Percentiles rank a stretch among this genome's conserved stretches.
Evolutionary conservation across 148 eudicot species (phyloP).

Genomic region (Gaultheria prostrata): DNA sequence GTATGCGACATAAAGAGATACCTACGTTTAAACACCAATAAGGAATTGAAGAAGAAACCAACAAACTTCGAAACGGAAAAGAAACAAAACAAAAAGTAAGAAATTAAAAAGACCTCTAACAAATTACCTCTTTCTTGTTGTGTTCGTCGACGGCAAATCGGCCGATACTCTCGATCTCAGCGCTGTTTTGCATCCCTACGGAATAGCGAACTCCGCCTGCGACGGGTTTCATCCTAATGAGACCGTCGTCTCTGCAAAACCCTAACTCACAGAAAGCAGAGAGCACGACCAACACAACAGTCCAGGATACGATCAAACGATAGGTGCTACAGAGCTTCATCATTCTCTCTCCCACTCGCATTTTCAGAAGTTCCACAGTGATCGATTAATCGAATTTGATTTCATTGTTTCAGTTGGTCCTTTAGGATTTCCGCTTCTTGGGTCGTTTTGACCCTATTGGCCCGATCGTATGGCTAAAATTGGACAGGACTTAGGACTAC

Average conservation of each 20-base stretch:
- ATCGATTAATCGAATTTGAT: background rate
- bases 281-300: slow-evolving; percentile 14
- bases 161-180: slow-evolving; percentile 43
- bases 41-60: background rate
- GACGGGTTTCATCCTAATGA: slow-evolving; percentile 37
- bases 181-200: slow-evolving; percentile 15
- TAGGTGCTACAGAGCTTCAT: slow-evolving; percentile 5
- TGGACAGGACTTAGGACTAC: no score
- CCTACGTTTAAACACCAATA: background rate
- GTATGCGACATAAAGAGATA: no score
- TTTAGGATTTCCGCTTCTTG: background rate
- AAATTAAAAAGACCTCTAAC: background rate
- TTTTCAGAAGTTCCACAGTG: background rate
- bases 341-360: background rate
- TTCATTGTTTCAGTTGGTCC: background rate
- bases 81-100: background rate
- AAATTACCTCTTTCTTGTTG: slow-evolving; percentile 45
- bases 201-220: slow-evolving; percentile 26
- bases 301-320: background rate
- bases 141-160: slow-evolving; percentile 60
- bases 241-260: slow-evolving; percentile 30
- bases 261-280: slow-evolving; percentile 28
- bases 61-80: background rate
- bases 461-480: background rate
- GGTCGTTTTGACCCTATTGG: background rate